These are phyloP conservation scores for Rhizoclosmatium sp. DNA, from an alignment of 192 early-diverging fungal genomes.

Conservation along the genomic window DNA sequence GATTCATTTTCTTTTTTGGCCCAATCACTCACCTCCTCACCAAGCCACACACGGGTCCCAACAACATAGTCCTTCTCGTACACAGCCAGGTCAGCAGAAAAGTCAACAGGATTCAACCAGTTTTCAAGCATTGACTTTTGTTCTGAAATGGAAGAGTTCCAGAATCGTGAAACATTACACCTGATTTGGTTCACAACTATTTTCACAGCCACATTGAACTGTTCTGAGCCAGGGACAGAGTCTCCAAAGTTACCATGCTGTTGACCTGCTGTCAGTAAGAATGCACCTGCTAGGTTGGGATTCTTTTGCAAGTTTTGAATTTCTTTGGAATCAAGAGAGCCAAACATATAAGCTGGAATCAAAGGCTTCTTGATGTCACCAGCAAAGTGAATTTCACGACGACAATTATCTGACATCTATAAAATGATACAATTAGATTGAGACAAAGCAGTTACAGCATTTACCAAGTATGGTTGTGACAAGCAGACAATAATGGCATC, in stretches of 20 bases:
- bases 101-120: slow-evolving; percentile 37
- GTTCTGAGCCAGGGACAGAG: neutral
- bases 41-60: slow-evolving; percentile 27
- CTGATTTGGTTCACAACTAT: neutral
- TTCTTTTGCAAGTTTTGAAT: neutral
- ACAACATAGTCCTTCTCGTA: slow-evolving; percentile 20
- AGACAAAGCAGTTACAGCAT: too few species aligned
- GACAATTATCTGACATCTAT: slow-evolving; percentile 16
- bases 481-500: slow-evolving; percentile 32
- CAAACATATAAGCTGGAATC: slow-evolving; percentile 21
- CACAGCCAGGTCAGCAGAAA: slow-evolving; percentile 9
- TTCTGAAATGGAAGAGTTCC: neutral
- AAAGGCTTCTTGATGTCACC: slow-evolving; percentile 30
- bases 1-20: neutral
- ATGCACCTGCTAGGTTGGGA: neutral
- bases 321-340: neutral
- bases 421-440: too few species aligned
- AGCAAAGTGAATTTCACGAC: slow-evolving; percentile 26
- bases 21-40: neutral
- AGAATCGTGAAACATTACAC: neutral
- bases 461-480: slow-evolving; percentile 11
- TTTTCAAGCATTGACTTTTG: neutral
- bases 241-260: slow-evolving; percentile 19
- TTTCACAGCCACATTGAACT: neutral
- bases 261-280: slow-evolving; percentile 18